phyloP scores from a whole-genome alignment of 345 rosid species.

The Lumnitzera littorea region DNA sequence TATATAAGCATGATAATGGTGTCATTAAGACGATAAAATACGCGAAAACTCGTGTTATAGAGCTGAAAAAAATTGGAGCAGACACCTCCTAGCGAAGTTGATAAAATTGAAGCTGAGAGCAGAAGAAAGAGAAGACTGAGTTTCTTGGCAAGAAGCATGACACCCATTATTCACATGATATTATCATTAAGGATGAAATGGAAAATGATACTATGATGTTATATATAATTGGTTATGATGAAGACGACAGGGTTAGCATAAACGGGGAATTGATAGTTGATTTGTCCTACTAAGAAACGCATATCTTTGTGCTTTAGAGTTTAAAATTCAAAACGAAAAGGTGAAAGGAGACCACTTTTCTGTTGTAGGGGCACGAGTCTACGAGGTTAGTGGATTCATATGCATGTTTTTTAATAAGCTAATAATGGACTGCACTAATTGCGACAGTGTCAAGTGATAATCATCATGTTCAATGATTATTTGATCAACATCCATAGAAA shows the following conservation, averaged over 20 bases:
- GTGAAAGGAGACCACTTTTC: constrained; percentile 48
- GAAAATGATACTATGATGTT: too few species aligned
- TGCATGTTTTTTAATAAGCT: not conserved
- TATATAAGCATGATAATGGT: too few species aligned
- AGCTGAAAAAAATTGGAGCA: too few species aligned
- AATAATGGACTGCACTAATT: too few species aligned
- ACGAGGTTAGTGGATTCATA: constrained; percentile 31
- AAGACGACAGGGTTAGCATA: too few species aligned
- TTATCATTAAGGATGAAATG: too few species aligned
- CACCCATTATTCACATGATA: not conserved
- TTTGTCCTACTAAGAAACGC: constrained; percentile 14
- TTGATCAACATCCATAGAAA: too few species aligned
- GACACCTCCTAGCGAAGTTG: constrained; percentile 22
- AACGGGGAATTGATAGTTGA: not conserved
- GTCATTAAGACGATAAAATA: too few species aligned
- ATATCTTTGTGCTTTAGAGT: constrained; percentile 13
- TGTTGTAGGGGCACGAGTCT: constrained; percentile 37
- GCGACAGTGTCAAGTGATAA: too few species aligned
- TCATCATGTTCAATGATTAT: too few species aligned
- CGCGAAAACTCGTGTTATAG: too few species aligned
- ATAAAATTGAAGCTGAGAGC: constrained; percentile 29
- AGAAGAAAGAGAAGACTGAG: constrained; percentile 41
- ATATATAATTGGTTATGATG: too few species aligned
- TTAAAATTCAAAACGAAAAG: constrained; percentile 27
- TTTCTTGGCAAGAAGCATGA: constrained; percentile 17